Evolutionary conservation across 2,329 filamentous ascomycete species (phyloP), one percentile per base, ranked within the genome.

Genomic region (Botryosphaeria dothidea): DNA sequence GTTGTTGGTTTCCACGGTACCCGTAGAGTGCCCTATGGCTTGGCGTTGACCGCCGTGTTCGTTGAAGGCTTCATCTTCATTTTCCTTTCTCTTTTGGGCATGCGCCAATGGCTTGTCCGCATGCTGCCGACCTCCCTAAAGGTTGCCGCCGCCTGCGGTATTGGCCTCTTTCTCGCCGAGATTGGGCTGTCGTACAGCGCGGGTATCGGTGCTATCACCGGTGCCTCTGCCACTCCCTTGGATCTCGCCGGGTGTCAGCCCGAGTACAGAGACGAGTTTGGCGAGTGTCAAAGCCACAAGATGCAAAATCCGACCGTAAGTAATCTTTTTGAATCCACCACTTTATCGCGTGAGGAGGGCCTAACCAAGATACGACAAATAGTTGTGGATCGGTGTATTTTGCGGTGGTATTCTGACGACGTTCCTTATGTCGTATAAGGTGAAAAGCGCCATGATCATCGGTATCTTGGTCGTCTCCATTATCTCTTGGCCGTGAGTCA

Each of bases 21-120:
- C 9, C 92, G 92, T 1, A 80, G 83, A 6, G 87, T 96, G 7
- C 86, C 91, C 0, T 96, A 92, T 75, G 79, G 85, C 49, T 83
- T 93, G 36, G 92, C 92, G 9, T 80, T 96, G 31, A 95, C 92
- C 6, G 92, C 92, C 58, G 92, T 95, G 68, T 96, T 96, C 73
- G 88, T 94, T 11, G 92, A 96, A 76, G 92, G 92, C 19, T 91
- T 92, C 76, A 88, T 96, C 66, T 96, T 96, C 79, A 85, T 96
- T 56, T 90, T 83, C 4, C 83, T 96, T 27, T 92, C 92, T 0
- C 75, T 96, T 38, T 83, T 93, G 61, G 92, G 92, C 41, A 85
- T 96, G 80, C 89, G 92, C 15, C 92, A 96, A 75, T 96, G 92
- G 92, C 86, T 96, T 27, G 92, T 92, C 19, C 88, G 92, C 66